Base-by-base conservation (phyloP, 2,329 filamentous ascomycete genomes). In the Daldinia sp. region DNA sequence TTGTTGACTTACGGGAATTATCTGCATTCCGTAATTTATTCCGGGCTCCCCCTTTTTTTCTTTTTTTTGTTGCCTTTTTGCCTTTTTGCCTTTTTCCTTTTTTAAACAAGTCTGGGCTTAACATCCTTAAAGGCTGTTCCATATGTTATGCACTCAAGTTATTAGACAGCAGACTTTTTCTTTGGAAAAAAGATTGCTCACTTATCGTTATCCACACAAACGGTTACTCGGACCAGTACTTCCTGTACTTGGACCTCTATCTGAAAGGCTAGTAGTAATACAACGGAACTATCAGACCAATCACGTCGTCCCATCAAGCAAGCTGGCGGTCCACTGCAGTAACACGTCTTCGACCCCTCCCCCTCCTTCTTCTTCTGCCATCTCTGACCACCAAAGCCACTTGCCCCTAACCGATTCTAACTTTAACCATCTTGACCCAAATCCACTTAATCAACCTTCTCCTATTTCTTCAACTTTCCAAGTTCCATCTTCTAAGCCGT, bases 261-360 rank as follows among this genome's bases (percentile, higher is more conserved):
- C 29, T 60, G 49, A 45, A 65, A 37, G 55, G 50, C 63, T 67
- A 67, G 56, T 66, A 66, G 51, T 59, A 63, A 62, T 41, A 48
- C 63, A 43, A 23, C 68, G 63, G 51, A 61, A 56, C 47, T 59
- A 54, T 66, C 59, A 54, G 57, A 35, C 74, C 74, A 76, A 75
- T 75, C 73, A 76, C 58, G 68, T 69, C 51, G 62, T 61, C 56
- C 59, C 58, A 23, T 67, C 64, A 39, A 58, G 53, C 70, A 68
- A 69, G 61, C 67, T 70, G 70, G 70, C 69, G 70, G 72, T 65
- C 66, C 68, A 66, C 49, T 58, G 61, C 64, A 68, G 64, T 52
- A 64, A 65, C 67, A 71, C 60, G 56, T 69, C 65, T 67, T 69
- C 61, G 64, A 71, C 71, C 72, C 72, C 72, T 73, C 74, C 73